A percentile compares a stretch with the other conserved stretches of the same genome.
These are phyloP conservation scores for Paramecium pentaurelia DNA, from an alignment of 73 alveolate species.

Conservation along the genomic window DNA sequence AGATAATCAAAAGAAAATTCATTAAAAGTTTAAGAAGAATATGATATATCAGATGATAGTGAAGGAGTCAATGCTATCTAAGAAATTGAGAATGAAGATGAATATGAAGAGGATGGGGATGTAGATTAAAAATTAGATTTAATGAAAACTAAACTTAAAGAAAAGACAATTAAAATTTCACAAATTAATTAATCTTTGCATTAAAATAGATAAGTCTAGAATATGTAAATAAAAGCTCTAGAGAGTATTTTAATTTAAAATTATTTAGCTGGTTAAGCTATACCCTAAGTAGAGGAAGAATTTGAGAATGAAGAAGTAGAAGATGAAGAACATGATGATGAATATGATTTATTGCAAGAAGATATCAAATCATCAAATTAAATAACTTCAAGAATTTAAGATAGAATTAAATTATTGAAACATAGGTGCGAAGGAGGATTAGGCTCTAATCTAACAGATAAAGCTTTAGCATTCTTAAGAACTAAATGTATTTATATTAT, in stretches of 20 bases:
- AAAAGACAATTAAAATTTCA: conserved; percentile 47
- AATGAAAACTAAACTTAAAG: conserved; percentile 53
- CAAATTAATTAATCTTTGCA: conserved; percentile 25
- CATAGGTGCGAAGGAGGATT: conserved; percentile 68
- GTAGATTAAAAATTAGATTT: conserved; percentile 51
- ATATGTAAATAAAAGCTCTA: conserved; percentile 30
- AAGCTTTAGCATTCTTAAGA: conserved; percentile 26
- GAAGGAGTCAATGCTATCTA: conserved; percentile 47
- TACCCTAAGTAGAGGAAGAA: not conserved
- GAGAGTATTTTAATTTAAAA: not conserved
- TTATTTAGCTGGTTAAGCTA: conserved; percentile 40
- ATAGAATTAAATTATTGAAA: conserved; percentile 52
- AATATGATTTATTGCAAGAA: conserved; percentile 42
- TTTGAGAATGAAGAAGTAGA: conserved; percentile 53
- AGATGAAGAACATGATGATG: conserved; percentile 3
- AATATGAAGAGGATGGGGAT: conserved; percentile 60
- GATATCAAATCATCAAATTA: conserved; percentile 34
- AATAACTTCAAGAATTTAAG: conserved; percentile 28
- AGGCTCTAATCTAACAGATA: conserved; percentile 49
- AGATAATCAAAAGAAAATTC: conserved; percentile 52
- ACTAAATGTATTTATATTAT: not conserved
- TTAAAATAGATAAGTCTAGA: conserved; percentile 12
- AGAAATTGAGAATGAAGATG: conserved; percentile 65
- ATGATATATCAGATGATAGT: conserved; percentile 46
- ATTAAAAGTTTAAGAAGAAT: conserved; percentile 54